phyloP scores from a whole-genome alignment of 2,329 filamentous ascomycete genomes.

The Immersiporthe knoxdaviesiana region DNA sequence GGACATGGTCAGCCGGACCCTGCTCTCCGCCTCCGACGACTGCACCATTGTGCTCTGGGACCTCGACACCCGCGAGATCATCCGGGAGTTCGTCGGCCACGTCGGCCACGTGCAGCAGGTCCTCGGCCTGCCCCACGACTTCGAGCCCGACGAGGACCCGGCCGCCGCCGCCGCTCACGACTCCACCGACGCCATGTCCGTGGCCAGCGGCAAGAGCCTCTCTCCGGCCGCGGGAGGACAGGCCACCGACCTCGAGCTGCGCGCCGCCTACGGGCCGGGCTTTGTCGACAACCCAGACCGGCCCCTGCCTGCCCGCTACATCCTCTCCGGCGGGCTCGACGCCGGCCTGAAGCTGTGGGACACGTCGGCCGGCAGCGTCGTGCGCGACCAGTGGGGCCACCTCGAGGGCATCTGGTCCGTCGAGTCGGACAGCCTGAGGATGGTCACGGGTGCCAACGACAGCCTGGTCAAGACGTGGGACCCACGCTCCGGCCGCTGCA shows the following conservation, averaged over 20 bases:
- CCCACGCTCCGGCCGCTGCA: conserved; percentile 85
- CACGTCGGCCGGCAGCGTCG: conserved; percentile 75
- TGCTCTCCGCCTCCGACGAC: conserved; percentile 94
- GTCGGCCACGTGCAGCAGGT: conserved; percentile 96
- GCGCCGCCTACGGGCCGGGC: conserved; percentile 60
- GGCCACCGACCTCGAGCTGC: conserved; percentile 46
- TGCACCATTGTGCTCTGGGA: conserved; percentile 92
- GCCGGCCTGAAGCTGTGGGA: conserved; percentile 94
- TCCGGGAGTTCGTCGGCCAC: conserved; percentile 81
- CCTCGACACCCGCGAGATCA: conserved; percentile 78
- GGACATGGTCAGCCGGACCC: conserved; percentile 77
- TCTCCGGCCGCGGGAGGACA: conserved; percentile 41
- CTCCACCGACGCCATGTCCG: conserved; percentile 58
- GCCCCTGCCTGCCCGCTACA: conserved; percentile 81
- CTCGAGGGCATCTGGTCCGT: conserved; percentile 95
- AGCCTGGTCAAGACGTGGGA: conserved; percentile 97
- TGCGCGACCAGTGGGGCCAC: conserved; percentile 95
- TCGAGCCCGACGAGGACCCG: conserved; percentile 78
- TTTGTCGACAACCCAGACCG: conserved; percentile 66
- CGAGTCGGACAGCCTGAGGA: conserved; percentile 82
- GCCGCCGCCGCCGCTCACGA: conserved; percentile 46
- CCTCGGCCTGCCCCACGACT: conserved; percentile 80
- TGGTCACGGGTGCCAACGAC: conserved; percentile 90
- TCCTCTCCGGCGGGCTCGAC: conserved; percentile 90
- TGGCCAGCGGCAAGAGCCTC: conserved; percentile 51